phyloP scores from a whole-genome alignment of 257 asterid species.

The Handroanthus guayacan region DNA sequence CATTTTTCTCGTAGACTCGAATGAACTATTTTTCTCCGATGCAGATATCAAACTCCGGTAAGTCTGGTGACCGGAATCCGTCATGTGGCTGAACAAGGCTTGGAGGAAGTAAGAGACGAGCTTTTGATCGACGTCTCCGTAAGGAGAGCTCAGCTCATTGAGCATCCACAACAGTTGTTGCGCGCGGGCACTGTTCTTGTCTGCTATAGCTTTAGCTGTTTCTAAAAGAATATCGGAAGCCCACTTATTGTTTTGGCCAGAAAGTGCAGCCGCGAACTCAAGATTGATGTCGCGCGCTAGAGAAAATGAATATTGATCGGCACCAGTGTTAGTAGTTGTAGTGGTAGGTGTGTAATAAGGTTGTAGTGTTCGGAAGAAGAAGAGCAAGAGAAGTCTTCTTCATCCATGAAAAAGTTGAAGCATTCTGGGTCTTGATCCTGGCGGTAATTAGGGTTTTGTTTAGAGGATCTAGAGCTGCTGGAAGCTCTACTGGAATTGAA shows the following conservation, averaged over 20 bases:
- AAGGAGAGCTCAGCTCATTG: slow-evolving; percentile 86
- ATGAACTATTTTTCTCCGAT: slow-evolving; percentile 66
- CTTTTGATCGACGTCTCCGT: slow-evolving; percentile 87
- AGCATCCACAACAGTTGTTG: slow-evolving; percentile 99
- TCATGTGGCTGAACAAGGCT: slow-evolving; percentile 82
- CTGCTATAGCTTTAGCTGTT: slow-evolving; percentile 74
- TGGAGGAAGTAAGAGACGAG: slow-evolving; percentile 85
- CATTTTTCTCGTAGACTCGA: slow-evolving; percentile 76
- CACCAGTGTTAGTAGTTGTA: slow-evolving; percentile 50
- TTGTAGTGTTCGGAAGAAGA: slow-evolving; percentile 61
- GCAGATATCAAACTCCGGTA: slow-evolving; percentile 58
- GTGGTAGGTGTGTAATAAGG: slow-evolving; percentile 50
- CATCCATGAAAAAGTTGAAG: slow-evolving; percentile 98
- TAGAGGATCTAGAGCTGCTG: slow-evolving; percentile 75
- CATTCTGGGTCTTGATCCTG: slow-evolving; percentile 77
- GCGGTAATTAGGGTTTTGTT: slow-evolving; percentile 48
- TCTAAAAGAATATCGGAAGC: slow-evolving; percentile 78
- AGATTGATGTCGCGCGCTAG: slow-evolving; percentile 51
- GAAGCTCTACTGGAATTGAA: slow-evolving; percentile 81
- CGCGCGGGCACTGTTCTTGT: slow-evolving; percentile 57
- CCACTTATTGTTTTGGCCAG: slow-evolving; percentile 60
- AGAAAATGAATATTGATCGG: slow-evolving; percentile 48
- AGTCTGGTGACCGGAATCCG: slow-evolving; percentile 75
- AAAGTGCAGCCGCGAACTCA: slow-evolving; percentile 65
- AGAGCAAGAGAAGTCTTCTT: slow-evolving; percentile 87